Conservation (phyloP, 495 filamentous ascomycete genomes). For the Xanthoparmelia taractica region DNA sequence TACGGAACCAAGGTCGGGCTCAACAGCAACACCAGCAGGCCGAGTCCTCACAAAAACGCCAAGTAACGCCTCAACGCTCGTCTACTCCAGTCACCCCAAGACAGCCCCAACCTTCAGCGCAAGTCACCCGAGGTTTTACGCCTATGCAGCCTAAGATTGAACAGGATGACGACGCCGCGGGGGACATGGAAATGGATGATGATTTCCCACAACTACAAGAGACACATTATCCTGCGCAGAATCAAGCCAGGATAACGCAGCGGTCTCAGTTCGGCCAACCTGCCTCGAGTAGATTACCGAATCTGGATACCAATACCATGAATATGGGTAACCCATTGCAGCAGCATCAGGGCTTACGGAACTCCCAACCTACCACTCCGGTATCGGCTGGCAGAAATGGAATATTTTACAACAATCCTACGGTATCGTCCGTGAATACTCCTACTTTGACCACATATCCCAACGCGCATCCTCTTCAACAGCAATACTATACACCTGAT, state of each 20-base stretch:
- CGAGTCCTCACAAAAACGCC: slow-evolving; percentile 37
- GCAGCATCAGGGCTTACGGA: slow-evolving; percentile 69
- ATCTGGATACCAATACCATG: slow-evolving; percentile 52
- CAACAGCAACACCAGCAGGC: slow-evolving; percentile 42
- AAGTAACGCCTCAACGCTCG: slow-evolving; percentile 33
- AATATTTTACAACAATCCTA: slow-evolving; percentile 79
- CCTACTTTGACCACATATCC: slow-evolving; percentile 70
- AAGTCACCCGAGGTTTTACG: slow-evolving; percentile 19
- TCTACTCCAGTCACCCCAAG: slow-evolving; percentile 20
- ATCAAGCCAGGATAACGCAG: slow-evolving; percentile 28
- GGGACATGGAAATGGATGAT: slow-evolving; percentile 97
- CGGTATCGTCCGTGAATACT: slow-evolving; percentile 95
- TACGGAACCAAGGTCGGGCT: slow-evolving; percentile 39
- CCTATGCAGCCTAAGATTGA: slow-evolving; percentile 44
- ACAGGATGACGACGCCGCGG: slow-evolving; percentile 69
- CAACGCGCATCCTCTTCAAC: slow-evolving; percentile 44
- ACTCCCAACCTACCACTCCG: slow-evolving; percentile 81
- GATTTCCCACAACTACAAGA: slow-evolving; percentile 29
- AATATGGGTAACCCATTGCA: slow-evolving; percentile 54
- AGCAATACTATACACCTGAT: slow-evolving; percentile 62
- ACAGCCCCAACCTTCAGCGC: slow-evolving; percentile 30
- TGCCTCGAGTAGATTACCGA: slow-evolving; percentile 50
- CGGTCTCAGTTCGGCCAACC: slow-evolving; percentile 62
- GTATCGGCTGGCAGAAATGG: slow-evolving; percentile 58
- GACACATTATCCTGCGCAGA: slow-evolving; percentile 46